Evolutionary conservation across 768 basidiomycete species (phyloP), one percentile per base, ranked within the genome.

Genomic region (Lentinula guzmanii): DNA sequence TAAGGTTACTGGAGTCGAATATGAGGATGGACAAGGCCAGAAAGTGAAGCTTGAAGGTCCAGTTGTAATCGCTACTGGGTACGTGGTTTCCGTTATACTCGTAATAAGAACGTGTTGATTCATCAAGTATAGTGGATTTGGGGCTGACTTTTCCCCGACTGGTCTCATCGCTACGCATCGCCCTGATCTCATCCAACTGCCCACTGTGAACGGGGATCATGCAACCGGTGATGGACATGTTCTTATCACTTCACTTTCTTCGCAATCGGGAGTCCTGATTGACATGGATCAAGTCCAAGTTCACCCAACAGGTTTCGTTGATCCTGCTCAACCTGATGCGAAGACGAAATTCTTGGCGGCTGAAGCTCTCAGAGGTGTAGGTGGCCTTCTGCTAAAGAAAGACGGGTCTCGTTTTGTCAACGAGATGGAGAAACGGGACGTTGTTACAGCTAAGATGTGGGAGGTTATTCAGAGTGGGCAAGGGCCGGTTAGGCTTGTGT

Each of bases 341-440:
- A 85, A 85, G 71, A 86, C 88, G 65, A 90, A 90, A 74, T 91
- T 91, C 81, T 78, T 91, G 60, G 89, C 90, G 43, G 89, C 89
- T 4, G 89, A 91, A 75, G 90, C 90, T 41, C 80, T 91, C n/a
- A 83, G 90, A 68, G 90, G 90, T 61, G 87, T 86, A 45, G 90
- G 90, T 56, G 90, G 88, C 68, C 76, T 91, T 9, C 76, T 91
- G 24, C 75, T 91, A 66, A 87, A 90, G 71, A 82, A 80, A 62
- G 79, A 82, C 41, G 90, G 90, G 21, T 75, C 82, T 64, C 82
- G 90, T 50, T 91, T 91, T 68, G 86, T 86, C 53, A 84, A 89
- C 63, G 89, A 91, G 72, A 78, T 90, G 52, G 85, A 87, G 65
- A 83, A 86, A 66, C 82, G 89, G 69, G 68, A 71, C 31, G 50